Percentiles rank a stretch among this genome's conserved stretches.
Evolutionary conservation across 2,329 filamentous ascomycete species (phyloP).

Genomic region (Hymenotorrendiella dingleyae): DNA sequence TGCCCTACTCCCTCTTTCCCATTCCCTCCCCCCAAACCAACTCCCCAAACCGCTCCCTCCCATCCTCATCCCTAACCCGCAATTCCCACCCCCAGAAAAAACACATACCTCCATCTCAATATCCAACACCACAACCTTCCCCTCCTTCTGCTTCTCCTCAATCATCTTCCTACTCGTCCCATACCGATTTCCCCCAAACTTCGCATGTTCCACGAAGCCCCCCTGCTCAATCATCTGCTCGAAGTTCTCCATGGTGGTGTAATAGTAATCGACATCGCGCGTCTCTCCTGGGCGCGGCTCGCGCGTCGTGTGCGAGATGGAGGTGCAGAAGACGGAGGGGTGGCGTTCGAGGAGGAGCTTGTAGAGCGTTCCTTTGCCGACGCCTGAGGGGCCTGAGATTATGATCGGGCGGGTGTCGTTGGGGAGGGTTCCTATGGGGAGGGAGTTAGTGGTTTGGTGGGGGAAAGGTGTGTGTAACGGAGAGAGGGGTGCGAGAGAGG

Average conservation of each 20-base stretch:
- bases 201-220: conserved; percentile 78
- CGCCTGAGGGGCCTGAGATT: conserved; percentile 73
- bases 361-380: conserved; percentile 77
- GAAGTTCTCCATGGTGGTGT: conserved; percentile 62
- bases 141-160: conserved; percentile 64
- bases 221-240: conserved; percentile 58
- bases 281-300: conserved; percentile 67
- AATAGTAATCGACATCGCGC: conserved; percentile 78
- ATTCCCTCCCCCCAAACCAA: background rate
- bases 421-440: conserved; percentile 9
- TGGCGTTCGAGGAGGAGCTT: conserved; percentile 59
- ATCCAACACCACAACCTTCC: conserved; percentile 75
- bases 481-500: conserved; percentile 7
- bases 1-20: background rate
- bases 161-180: conserved; percentile 79
- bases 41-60: background rate
- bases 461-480: conserved; percentile 1
- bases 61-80: too few relatives aligned
- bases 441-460: conserved; percentile 3
- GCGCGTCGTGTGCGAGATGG: conserved; percentile 74
- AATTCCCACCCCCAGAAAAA: background rate
- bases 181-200: conserved; percentile 82
- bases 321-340: conserved; percentile 50
- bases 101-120: conserved; percentile 85
- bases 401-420: conserved; percentile 54